These are phyloP conservation scores for Aspergillus novofumigatus DNA, from an alignment of 2,329 filamentous ascomycete genomes.

Conservation along the genomic window DNA sequence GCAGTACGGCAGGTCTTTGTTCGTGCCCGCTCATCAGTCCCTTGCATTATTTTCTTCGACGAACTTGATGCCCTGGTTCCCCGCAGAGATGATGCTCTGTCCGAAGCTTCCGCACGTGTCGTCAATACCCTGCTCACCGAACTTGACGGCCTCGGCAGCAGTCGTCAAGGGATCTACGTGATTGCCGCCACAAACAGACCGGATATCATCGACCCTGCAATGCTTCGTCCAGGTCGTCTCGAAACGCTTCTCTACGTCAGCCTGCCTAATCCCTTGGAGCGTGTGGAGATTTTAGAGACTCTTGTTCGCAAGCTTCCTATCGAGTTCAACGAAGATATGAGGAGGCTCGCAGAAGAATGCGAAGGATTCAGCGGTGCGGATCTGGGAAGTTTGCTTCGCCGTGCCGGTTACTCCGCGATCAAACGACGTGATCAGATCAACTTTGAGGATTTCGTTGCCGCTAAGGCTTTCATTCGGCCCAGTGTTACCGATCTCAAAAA, in stretches of 20 bases:
- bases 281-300: conserved; percentile 79
- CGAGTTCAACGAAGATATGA: conserved; percentile 53
- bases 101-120: conserved; percentile 79
- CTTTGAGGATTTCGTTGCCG: conserved; percentile 40
- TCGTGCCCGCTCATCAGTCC: conserved; percentile 77
- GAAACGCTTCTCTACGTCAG: conserved; percentile 88
- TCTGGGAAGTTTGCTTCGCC: conserved; percentile 54
- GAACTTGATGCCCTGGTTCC: conserved; percentile 92
- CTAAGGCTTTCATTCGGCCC: conserved; percentile 38
- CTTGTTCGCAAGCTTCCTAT: conserved; percentile 50
- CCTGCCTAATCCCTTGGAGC: conserved; percentile 71
- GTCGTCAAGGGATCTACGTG: conserved; percentile 81
- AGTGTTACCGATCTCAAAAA: conserved; percentile 56
- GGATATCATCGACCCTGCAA: conserved; percentile 93
- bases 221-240: conserved; percentile 85
- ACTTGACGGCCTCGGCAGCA: conserved; percentile 73
- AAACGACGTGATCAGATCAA: conserved; percentile 46
- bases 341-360: conserved; percentile 67
- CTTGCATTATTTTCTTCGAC: conserved; percentile 97
- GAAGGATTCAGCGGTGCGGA: conserved; percentile 72
- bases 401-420: conserved; percentile 57
- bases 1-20: conserved; percentile 89
- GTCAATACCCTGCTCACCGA: conserved; percentile 95
- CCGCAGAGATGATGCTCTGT: conserved; percentile 70
- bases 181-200: conserved; percentile 93